Evolutionary conservation across 768 basidiomycete species (phyloP), one percentile per base, ranked within the genome.

Genomic region (Russula brevipes): DNA sequence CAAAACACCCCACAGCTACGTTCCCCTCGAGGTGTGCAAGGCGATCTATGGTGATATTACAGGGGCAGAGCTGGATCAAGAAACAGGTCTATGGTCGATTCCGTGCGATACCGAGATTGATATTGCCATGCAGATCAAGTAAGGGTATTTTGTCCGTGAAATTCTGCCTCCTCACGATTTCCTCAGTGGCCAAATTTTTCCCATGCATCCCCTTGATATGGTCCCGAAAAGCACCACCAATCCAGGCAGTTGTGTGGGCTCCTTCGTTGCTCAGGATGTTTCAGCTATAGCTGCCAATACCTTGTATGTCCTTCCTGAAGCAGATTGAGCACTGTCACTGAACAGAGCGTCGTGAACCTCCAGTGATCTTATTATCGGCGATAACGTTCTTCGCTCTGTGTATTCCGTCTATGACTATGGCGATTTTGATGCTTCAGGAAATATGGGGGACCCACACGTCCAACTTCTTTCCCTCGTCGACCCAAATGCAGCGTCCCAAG

Each of bases 391-490:
- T 63, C 89, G 91, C 62, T 88, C 89, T 16, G 76, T 92, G 44
- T 93, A 93, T 73, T 82, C 88, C 8, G 75, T 94, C 60, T 94
- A 91, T 72, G 88, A 92, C 73, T 94, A 88, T 70, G 91, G 91
- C 30, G 88, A 93, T 74, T 91, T 83, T 67, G 82, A 85, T 70
- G 72, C 79, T 12, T 76, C 79, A 5, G 85, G 84, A 42, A 73
- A 80, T 16, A 85, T 85, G 84, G 89, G 88, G 45, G 74, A 85
- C 70, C 91, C 91, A 5, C 91, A 88, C 72, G 81, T 94, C 75
- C 86, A 86, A 73, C 74, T 94, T 44, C 78, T 91, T 64, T 76
- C 88, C 14, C 78, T 91, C 57, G 73, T 88, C 64, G 79, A 91
- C 70, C 85, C 91, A 19, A 76, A 85, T 68, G 70, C 83, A 57